Base-by-base conservation (phyloP, 2,329 filamentous ascomycete species). In the Xylariaceae sp. region DNA sequence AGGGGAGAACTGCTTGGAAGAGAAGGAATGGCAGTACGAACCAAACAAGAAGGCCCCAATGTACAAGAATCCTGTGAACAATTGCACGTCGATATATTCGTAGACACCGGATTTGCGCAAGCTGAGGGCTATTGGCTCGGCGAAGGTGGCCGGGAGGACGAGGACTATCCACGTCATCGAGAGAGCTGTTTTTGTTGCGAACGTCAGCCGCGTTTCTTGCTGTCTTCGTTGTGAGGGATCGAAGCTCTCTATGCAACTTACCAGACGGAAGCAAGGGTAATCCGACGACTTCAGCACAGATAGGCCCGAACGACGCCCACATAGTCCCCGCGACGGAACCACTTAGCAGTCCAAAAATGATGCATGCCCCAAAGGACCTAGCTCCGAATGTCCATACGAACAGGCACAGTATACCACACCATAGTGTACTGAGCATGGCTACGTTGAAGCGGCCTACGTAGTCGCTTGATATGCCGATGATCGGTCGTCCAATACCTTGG, bases 401-500 rank as follows among this genome's bases (percentile, higher is more conserved):
- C 36, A 92, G 74, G 29, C 79, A 77, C 27, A 86, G 77, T 1
- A 90, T 48, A 6, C 79, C 83, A 2, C 77, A 77, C 3, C 83
- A 59, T 25, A 86, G 76, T 0, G 85, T 88, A 62, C 82, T 80
- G 1, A 77, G 60, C 2, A 70, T 74, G 1, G 85, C 83, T 67
- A 90, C 82, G 59, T 92, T 91, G 54, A 92, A 76, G 10, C 86
- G 74, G 0, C 88, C 87, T 6, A 83, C 73, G 2, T 66, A 68
- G 61, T 92, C 88, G 46, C 81, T 86, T 47, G 83, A 83, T 46
- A 86, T 80, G 0, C 87, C 88, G 35, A 92, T 83, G 1, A 83
- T 65, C 1, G 86, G 86, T 11, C 87, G 73, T 1, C 87, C 87
- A 10, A 90, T 49, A 2, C 76, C 85, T 60, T 83, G 79, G 0